Conservation (phyloP, 345 rosid species). For the Brassica carinata region DNA sequence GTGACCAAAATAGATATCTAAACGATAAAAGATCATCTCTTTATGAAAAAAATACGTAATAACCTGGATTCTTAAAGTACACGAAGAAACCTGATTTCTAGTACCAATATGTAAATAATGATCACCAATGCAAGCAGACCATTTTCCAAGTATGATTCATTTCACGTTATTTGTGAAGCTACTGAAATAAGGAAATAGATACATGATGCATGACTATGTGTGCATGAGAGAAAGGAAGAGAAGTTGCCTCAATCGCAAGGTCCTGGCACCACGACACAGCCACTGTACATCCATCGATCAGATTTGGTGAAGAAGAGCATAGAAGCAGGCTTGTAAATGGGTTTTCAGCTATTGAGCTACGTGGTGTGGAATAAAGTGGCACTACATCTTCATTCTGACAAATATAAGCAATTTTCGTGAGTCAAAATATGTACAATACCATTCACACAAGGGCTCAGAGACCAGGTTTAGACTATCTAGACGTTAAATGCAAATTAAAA, state of each 20-base stretch:
- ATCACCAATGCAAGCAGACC: constrained; percentile 1
- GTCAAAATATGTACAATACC: constrained; percentile 20
- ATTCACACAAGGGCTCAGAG: constrained; percentile 15
- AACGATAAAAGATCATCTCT: background rate
- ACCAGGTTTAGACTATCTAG: constrained; percentile 1
- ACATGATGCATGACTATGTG: background rate
- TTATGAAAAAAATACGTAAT: background rate
- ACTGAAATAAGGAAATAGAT: constrained; percentile 11
- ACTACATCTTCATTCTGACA: constrained; percentile 80
- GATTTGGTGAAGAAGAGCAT: constrained; percentile 57
- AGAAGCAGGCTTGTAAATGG: constrained; percentile 85
- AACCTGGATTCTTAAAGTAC: constrained; percentile 7
- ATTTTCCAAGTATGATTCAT: constrained; percentile 2
- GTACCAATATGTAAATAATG: background rate
- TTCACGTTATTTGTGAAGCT: no score
- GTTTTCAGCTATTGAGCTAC: constrained; percentile 84
- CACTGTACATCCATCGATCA: constrained; percentile 40
- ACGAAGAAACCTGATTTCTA: constrained; percentile 8
- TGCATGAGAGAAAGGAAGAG: constrained; percentile 22
- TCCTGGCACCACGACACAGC: constrained; percentile 81
- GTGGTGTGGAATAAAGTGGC: constrained; percentile 73
- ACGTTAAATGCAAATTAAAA: constrained; percentile 10
- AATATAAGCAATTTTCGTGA: constrained; percentile 32
- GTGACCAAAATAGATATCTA: background rate
- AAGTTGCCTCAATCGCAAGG: constrained; percentile 75